Conservation (phyloP, 2,329 filamentous ascomycete species). For the Cladobotryum mycophilum region DNA sequence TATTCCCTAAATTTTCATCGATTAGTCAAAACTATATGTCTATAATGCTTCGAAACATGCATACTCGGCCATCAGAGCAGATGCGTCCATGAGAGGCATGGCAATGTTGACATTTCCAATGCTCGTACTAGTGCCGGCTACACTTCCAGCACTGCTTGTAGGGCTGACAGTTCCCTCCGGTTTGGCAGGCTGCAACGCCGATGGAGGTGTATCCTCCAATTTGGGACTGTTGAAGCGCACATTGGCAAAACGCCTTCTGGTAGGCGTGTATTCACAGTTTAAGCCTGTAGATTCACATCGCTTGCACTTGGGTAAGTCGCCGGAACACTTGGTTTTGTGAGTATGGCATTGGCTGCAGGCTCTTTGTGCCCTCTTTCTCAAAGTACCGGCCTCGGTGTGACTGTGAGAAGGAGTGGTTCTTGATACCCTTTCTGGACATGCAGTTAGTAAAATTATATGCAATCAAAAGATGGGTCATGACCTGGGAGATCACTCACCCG, state of each 20-base stretch:
- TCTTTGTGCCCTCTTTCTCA: conserved; percentile 35
- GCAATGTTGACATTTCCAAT: conserved; percentile 9
- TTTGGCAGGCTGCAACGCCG: conserved; percentile 6
- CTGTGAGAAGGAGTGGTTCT: conserved; percentile 35
- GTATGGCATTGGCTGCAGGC: conserved; percentile 37
- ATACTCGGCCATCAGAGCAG: conserved; percentile 24
- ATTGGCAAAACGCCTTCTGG: conserved; percentile 33
- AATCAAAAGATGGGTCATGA: not conserved
- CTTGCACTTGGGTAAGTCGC: conserved; percentile 34
- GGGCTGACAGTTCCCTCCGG: conserved; percentile 17
- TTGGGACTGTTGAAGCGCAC: conserved; percentile 20
- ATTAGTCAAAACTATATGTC: not conserved
- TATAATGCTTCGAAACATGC: conserved; percentile 4
- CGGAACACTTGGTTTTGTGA: conserved; percentile 39
- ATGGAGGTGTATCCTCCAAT: conserved; percentile 2
- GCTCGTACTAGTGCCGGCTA: conserved; percentile 1
- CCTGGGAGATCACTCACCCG: conserved; percentile 15
- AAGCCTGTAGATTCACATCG: conserved; percentile 30
- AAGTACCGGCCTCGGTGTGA: conserved; percentile 37
- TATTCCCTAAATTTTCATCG: conserved; percentile 21
- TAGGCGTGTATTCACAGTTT: conserved; percentile 34
- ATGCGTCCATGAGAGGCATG: conserved; percentile 18
- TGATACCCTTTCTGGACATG: conserved; percentile 24
- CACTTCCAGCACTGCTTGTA: conserved; percentile 11
- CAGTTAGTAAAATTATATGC: not conserved